Percentiles rank a stretch among this genome's conserved stretches.
Evolutionary conservation across 176 grass and related monocot species (phyloP).

Genomic region (Carex kokanica): DNA sequence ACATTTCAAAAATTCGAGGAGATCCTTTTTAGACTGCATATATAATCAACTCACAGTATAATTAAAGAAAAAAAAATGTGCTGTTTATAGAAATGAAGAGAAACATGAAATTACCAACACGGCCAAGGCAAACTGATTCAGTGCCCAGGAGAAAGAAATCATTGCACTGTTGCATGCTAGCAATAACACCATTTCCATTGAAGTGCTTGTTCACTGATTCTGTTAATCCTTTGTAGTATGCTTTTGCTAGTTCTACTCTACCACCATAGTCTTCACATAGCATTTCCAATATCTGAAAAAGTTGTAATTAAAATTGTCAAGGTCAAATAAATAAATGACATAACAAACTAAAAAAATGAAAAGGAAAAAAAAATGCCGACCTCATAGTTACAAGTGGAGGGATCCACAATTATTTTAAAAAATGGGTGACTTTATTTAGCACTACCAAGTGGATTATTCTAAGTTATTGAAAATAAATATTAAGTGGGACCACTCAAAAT

Average conservation of each 20-base stretch:
- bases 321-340: not conserved
- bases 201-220: constrained; percentile 69
- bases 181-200: constrained; percentile 85
- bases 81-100: not conserved
- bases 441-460: not conserved
- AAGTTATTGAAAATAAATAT: not conserved
- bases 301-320: not conserved
- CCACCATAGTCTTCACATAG: constrained; percentile 86
- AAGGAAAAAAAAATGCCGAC: not conserved
- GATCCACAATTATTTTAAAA: not conserved
- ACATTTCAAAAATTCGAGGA: not conserved
- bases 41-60: too few relatives aligned
- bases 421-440: too few relatives aligned
- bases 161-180: constrained; percentile 98
- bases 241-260: constrained; percentile 64
- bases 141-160: constrained; percentile 92
- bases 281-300: constrained; percentile 73
- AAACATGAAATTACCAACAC: constrained; percentile 40
- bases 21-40: not conserved
- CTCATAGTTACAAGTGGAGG: not conserved
- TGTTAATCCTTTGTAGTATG: constrained; percentile 66
- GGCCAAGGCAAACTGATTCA: constrained; percentile 70
- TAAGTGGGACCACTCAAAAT: not conserved
- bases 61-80: not conserved
- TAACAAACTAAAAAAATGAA: not conserved